Evolutionary conservation across 116 monocot genomes (phyloP).

Genomic region (Phalaenopsis hybrid): DNA sequence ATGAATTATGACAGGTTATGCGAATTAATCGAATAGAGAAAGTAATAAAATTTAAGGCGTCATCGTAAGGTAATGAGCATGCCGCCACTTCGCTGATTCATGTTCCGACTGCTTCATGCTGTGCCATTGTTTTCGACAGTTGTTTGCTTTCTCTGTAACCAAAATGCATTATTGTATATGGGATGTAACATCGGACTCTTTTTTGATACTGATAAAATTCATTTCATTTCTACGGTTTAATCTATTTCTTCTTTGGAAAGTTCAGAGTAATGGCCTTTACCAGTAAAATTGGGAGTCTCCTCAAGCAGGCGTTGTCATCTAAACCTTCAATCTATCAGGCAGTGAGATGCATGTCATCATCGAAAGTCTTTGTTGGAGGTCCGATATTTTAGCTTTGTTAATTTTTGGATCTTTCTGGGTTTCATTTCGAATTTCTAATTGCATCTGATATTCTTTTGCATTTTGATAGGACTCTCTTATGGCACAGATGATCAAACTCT

Average conservation of each 20-base stretch:
- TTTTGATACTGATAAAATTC: neutral
- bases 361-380: constrained; percentile 98
- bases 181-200: neutral
- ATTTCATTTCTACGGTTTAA: neutral
- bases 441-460: neutral
- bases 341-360: constrained; percentile 93
- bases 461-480: constrained; percentile 50
- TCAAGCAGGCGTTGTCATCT: constrained; percentile 41
- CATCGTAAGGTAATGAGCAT: neutral
- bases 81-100: neutral
- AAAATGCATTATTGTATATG: neutral
- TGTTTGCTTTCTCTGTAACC: neutral
- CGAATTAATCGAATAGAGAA: neutral
- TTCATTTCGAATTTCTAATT: neutral
- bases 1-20: neutral
- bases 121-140: neutral
- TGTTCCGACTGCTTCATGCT: neutral
- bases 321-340: constrained; percentile 60
- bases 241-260: constrained; percentile 11
- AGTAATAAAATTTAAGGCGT: neutral
- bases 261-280: constrained; percentile 64
- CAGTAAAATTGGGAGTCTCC: constrained; percentile 62
- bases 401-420: neutral
- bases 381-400: neutral
- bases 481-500: constrained; percentile 72